A percentile compares a stretch with the other conserved stretches of the same genome.
phyloP scores from a whole-genome alignment of 2,329 filamentous ascomycete species.

The Dothistroma pini region DNA sequence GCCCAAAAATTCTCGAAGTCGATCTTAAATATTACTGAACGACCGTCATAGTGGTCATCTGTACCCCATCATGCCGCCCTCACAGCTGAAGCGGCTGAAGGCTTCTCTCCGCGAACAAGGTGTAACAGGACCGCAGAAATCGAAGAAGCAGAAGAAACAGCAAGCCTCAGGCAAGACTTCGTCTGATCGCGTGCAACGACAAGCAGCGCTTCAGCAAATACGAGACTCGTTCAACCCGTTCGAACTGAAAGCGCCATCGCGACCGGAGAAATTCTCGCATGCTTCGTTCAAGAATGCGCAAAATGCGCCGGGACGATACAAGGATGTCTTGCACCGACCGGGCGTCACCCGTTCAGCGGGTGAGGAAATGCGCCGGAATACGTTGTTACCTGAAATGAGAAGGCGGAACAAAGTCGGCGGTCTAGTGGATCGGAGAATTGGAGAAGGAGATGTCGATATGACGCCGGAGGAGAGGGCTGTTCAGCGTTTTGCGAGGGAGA shows the following conservation, averaged over 20 bases:
- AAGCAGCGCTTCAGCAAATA: slow-evolving; percentile 76
- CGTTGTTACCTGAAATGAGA: slow-evolving; percentile 85
- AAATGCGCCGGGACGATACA: slow-evolving; percentile 47
- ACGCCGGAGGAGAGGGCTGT: slow-evolving; percentile 88
- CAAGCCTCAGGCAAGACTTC: slow-evolving; percentile 49
- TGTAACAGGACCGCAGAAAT: slow-evolving; percentile 85
- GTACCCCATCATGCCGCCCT: slow-evolving; percentile 75
- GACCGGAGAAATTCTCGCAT: slow-evolving; percentile 80
- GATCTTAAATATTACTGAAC: neutral
- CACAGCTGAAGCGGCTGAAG: slow-evolving; percentile 94
- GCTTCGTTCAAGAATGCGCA: slow-evolving; percentile 17
- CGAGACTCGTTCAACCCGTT: slow-evolving; percentile 98
- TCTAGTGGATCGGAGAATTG: slow-evolving; percentile 88
- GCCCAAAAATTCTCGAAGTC: slow-evolving; percentile 22
- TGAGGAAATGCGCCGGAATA: slow-evolving; percentile 81
- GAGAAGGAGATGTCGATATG: slow-evolving; percentile 93
- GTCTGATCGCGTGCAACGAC: slow-evolving; percentile 69
- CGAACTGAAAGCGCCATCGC: slow-evolving; percentile 68
- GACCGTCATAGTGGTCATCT: neutral
- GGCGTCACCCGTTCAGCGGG: slow-evolving; percentile 79
- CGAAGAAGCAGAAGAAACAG: slow-evolving; percentile 81
- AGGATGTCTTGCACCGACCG: slow-evolving; percentile 65
- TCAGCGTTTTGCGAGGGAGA: slow-evolving; percentile 85
- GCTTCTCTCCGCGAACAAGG: slow-evolving; percentile 84
- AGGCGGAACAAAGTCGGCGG: slow-evolving; percentile 86